Base-by-base conservation (phyloP, 179 eudicot species). In the Spergularia azorica region DNA sequence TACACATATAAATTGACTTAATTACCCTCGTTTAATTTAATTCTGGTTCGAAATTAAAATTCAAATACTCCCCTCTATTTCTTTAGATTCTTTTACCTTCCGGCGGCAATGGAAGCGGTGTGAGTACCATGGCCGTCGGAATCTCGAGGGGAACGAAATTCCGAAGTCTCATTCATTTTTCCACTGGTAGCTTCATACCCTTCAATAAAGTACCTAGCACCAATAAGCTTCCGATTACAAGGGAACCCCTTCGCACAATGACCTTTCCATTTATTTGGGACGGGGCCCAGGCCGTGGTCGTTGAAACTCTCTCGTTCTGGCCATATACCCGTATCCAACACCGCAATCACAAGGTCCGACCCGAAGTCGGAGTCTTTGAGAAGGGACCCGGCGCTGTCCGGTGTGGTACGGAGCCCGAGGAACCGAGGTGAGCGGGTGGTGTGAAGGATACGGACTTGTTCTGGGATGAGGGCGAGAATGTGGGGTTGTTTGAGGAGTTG, bases 61-160 rank as follows among this genome's bases (percentile, higher is more conserved):
- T 5, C 5, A 46, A 46, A 46, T 46, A 46, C 9, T 9, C 1
- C 1, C 10, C 50, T 5, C 2, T 0, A 15, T 15, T 16, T 3
- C 21, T 36, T 36, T 36, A 0, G 39, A 36, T 36, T 36, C 39
- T 18, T 46, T 2, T 62, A 78, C 81, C 97, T 86, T 0, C 98
- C 99, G 26, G 97, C 99, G 51, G 95, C 95, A 15, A 90, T 95
- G 0, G 97, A 89, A 1, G 97, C 97, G 7, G 99, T 95, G 79
- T 95, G 99, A 9, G 99, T 95, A 3, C 99, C 99, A 51, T 95
- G 99, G 0, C 99, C 99, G 56, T 93, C 97, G 46, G 91, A 81
- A 68, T 95, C 99, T 15, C 97, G 71, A 4, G 97, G 87, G 0
- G 99, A 93, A 4, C 85, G 79, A 13, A 71, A 60, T 84, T 95